These are phyloP conservation scores for Cronartium quercuum DNA, from an alignment of 1,284 basidiomycete species.

Conservation along the genomic window DNA sequence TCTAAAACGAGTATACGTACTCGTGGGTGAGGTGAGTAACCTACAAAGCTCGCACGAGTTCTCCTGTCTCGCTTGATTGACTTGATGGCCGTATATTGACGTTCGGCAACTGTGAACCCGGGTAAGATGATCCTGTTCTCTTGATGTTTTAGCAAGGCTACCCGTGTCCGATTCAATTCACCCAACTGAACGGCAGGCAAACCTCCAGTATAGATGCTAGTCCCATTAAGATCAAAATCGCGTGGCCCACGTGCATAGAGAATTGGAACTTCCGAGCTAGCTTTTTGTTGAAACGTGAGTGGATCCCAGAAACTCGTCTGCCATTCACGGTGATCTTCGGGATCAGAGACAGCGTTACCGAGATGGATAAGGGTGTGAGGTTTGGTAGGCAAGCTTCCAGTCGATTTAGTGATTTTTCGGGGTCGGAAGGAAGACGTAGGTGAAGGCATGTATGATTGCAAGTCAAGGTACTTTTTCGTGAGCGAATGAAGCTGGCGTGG, in stretches of 20 bases:
- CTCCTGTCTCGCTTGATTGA: conserved; percentile 22
- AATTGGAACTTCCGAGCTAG: conserved; percentile 40
- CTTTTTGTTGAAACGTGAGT: conserved; percentile 39
- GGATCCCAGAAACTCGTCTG: conserved; percentile 46
- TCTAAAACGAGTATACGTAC: conserved; percentile 43
- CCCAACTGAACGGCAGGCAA: conserved; percentile 36
- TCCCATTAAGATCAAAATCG: conserved; percentile 43
- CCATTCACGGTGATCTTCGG: conserved; percentile 43
- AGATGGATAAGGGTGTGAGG: conserved; percentile 43
- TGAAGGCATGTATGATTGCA: conserved; percentile 25
- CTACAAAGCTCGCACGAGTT: conserved; percentile 41
- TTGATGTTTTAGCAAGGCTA: conserved; percentile 34
- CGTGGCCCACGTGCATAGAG: conserved; percentile 43
- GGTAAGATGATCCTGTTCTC: conserved; percentile 28
- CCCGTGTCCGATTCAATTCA: conserved; percentile 34
- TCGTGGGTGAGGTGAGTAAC: conserved; percentile 42
- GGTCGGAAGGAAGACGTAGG: conserved; percentile 20
- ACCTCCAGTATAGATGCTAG: conserved; percentile 43
- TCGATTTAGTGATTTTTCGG: not conserved
- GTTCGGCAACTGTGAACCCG: conserved; percentile 31
- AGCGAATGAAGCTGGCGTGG: conserved; percentile 41
- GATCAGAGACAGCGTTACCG: conserved; percentile 43
- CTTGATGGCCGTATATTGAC: conserved; percentile 23
- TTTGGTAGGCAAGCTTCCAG: not conserved
- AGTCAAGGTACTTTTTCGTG: conserved; percentile 35